Base-by-base conservation (phyloP, 1,284 basidiomycete species). In the Moesziomyces aphidis region DNA sequence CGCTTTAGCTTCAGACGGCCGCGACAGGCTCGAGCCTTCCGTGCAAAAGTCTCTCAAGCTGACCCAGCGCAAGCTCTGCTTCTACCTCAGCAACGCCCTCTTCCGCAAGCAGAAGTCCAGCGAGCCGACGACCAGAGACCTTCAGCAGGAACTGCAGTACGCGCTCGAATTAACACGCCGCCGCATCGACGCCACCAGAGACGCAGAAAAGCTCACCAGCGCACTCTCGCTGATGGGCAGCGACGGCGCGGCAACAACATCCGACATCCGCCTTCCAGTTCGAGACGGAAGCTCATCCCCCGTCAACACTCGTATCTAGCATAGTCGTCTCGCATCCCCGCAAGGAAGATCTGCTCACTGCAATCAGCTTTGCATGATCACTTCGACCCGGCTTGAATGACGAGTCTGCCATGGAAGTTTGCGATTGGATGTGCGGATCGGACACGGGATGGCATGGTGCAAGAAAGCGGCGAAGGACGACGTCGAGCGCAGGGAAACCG, bases 21-120 rank as follows among this genome's bases (percentile, higher is more conserved):
- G 23, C 4, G 2, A 23, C 15, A 11, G 13, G 26, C 5, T 11
- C 17, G 13, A 22, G 26, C 10, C 48, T 10, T n/a, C 7, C 24
- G 31, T 36, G 21, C 23, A 50, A 23, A 62, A 69, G 34, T 19
- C 22, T 28, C 31, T 56, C 45, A 64, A 48, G 43, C 26, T 61
- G 21, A 50, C 58, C 3, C 67, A 62, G 43, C 62, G 67, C n/a
- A 74, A 74, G 55, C 53, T 74, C 4, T 56, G 59, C 48, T 74
- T 70, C 54, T 70, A 70, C n/a, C 43, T 70, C 19, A 44, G 48
- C 55, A 62, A 36, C 31, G 49, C 50, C 4, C 10, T 62, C n/a
- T 46, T 49, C 5, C 22, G 42, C 17, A 26, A 47, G 23, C 49
- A 47, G 4, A 36, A 23, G 5, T 44, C 21, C 8, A n/a, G 43